Conservation (phyloP, 495 filamentous ascomycete genomes). For the Xylaria acuta region DNA sequence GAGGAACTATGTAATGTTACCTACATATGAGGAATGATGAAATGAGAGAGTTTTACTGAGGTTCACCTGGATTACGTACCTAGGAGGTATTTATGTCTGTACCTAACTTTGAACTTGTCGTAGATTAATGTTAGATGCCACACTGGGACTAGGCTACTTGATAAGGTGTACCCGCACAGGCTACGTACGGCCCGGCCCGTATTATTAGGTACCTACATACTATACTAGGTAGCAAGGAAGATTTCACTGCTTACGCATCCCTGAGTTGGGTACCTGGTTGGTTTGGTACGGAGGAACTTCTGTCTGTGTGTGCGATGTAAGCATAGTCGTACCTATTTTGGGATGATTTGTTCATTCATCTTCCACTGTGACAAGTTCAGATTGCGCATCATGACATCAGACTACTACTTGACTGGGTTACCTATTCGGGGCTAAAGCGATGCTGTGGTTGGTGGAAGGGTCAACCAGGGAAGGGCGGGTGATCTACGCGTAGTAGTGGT, state of each 20-base stretch:
- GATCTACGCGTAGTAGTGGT: constrained; percentile 3
- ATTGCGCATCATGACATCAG: constrained; percentile 13
- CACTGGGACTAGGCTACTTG: background rate
- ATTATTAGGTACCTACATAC: background rate
- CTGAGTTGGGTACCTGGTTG: background rate
- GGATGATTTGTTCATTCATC: too few relatives aligned
- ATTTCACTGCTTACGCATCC: background rate
- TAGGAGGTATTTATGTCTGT: background rate
- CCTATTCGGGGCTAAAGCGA: constrained; percentile 23
- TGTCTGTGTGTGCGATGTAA: background rate
- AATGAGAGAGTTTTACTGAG: background rate
- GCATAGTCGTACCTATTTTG: too few relatives aligned
- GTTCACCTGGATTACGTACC: background rate
- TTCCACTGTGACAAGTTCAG: background rate
- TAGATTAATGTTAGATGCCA: background rate
- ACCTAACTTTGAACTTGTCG: background rate
- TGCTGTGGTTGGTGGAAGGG: constrained; percentile 16
- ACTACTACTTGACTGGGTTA: background rate
- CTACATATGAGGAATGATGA: constrained; percentile 9
- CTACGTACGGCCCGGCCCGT: background rate
- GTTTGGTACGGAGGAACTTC: background rate
- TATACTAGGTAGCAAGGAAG: too few relatives aligned
- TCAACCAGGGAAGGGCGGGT: background rate
- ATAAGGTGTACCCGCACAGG: background rate
- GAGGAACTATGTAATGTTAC: background rate